Percentiles rank a stretch among this genome's conserved stretches.
Conservation (phyloP, 225 moss, liverwort and hornwort species). For the Sphagnum tenellum region DNA sequence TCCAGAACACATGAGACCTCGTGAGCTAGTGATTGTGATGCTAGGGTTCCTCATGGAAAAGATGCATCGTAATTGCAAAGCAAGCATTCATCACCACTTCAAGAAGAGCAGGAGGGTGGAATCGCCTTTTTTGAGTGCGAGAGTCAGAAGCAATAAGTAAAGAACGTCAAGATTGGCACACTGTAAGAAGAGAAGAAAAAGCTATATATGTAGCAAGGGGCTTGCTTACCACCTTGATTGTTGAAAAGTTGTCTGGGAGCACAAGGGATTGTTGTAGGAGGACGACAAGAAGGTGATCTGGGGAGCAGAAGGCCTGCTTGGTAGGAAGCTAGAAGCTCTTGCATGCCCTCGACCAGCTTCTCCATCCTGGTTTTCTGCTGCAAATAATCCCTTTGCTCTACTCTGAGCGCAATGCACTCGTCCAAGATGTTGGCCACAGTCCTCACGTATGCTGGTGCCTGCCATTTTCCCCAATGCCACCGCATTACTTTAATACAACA, state of each 20-base stretch:
- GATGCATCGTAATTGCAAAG: no score
- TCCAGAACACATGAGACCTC: background rate
- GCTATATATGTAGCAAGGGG: background rate
- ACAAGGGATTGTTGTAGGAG: background rate
- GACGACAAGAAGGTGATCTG: background rate
- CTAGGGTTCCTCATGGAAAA: background rate
- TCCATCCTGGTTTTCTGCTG: slow-evolving; percentile 16
- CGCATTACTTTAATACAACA: background rate
- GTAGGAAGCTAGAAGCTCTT: slow-evolving; percentile 10
- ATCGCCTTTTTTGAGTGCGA: no score
- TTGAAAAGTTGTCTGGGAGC: background rate
- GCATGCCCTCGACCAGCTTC: slow-evolving; percentile 16
- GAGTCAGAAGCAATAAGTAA: no score
- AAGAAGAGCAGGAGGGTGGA: no score
- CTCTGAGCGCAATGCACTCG: slow-evolving; percentile 20
- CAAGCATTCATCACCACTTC: no score
- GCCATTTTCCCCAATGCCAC: background rate
- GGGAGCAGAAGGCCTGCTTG: slow-evolving; percentile 3
- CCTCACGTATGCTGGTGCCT: slow-evolving; percentile 21
- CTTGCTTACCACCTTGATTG: no score
- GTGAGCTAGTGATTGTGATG: background rate
- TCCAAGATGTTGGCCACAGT: slow-evolving; percentile 20
- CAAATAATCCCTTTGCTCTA: slow-evolving; percentile 4
- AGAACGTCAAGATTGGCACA: no score
- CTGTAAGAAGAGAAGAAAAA: background rate